Base-by-base conservation (phyloP, 371 early-diverging fungal species). In the Apophysomyces sp. region DNA sequence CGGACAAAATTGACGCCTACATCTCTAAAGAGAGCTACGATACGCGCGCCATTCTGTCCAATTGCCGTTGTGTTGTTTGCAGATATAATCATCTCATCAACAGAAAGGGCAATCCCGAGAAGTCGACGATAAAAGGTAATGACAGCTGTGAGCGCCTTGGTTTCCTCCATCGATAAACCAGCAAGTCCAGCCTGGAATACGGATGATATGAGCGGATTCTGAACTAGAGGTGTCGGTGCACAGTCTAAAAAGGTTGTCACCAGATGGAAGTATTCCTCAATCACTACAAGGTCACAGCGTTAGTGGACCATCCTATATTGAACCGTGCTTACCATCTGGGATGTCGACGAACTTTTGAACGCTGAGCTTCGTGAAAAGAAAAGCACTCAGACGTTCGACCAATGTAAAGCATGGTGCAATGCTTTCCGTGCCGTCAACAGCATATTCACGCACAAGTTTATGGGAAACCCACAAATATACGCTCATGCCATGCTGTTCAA, bases 381-480 rank as follows among this genome's bases (percentile, higher is more conserved):
- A 67, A 4, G 66, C 63, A 30, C 87, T 89, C 66, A 92, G 61
- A 28, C 83, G 77, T 61, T 89, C 85, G 6, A 77, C 72, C 55
- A 85, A 55, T 61, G 67, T 31, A 66, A 67, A 37, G 55, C 71
- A 60, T 58, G 74, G 65, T 68, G 73, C 55, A 18, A 64, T 65
- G 74, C 77, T 56, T 53, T 72, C 74, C 24, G 68, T 67, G 6
- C 73, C 78, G 15, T 78, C 83, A 36, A 58, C 60, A 0, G 66
- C 68, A 55, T 78, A 67, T 74, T 76, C 63, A 11, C 65, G 37
- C 55, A 82, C 67, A 65, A 78, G 77, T 52, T 82, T 76, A 30
- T 67, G 62, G 21, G 86, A 82, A 4, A 89, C 86, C 92, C 94
- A 94, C 49, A 96, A 71, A 62, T 92, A 90, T 15, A 85, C 83